Percentiles rank a stretch among this genome's conserved stretches.
These are phyloP conservation scores for Colletotrichum sidae DNA, from an alignment of 2,329 filamentous ascomycete genomes.

Conservation along the genomic window DNA sequence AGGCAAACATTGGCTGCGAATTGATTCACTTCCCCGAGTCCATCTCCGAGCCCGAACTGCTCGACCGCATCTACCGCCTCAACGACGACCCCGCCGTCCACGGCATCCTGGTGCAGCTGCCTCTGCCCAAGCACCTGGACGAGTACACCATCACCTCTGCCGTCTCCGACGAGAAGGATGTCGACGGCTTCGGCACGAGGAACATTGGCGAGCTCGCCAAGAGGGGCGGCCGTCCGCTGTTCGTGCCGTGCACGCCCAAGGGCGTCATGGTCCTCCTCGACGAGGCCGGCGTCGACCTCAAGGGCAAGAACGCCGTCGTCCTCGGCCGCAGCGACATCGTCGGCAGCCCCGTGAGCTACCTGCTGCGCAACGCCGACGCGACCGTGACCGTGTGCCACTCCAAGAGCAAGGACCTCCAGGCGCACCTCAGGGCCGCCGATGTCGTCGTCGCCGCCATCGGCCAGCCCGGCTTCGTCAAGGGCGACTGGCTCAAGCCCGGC, in stretches of 20 bases:
- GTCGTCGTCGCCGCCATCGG: conserved; percentile 94
- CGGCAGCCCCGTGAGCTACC: conserved; percentile 94
- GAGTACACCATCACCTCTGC: conserved; percentile 92
- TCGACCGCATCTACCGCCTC: conserved; percentile 82
- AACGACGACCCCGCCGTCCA: conserved; percentile 91
- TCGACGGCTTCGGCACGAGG: conserved; percentile 92
- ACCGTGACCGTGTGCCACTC: conserved; percentile 98
- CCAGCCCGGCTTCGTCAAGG: conserved; percentile 87
- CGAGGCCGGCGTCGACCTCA: conserved; percentile 84
- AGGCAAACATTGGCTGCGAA: conserved; percentile 92
- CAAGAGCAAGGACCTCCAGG: conserved; percentile 79
- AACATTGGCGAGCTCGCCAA: conserved; percentile 99
- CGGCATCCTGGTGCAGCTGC: conserved; percentile 93
- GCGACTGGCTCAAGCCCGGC: conserved; percentile 94
- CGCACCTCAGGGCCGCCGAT: conserved; percentile 85
- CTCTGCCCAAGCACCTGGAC: conserved; percentile 87
- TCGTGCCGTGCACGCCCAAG: conserved; percentile 95
- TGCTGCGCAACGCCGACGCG: conserved; percentile 94
- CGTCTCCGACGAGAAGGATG: conserved; percentile 94
- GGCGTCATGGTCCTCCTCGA: conserved; percentile 94
- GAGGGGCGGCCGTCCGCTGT: conserved; percentile 88
- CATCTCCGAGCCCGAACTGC: conserved; percentile 85
- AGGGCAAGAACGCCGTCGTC: conserved; percentile 94
- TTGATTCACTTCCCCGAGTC: conserved; percentile 85
- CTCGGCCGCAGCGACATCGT: conserved; percentile 97